phyloP scores from a whole-genome alignment of 805 yeast species.

The Kodamaea kaohsiungensis region DNA sequence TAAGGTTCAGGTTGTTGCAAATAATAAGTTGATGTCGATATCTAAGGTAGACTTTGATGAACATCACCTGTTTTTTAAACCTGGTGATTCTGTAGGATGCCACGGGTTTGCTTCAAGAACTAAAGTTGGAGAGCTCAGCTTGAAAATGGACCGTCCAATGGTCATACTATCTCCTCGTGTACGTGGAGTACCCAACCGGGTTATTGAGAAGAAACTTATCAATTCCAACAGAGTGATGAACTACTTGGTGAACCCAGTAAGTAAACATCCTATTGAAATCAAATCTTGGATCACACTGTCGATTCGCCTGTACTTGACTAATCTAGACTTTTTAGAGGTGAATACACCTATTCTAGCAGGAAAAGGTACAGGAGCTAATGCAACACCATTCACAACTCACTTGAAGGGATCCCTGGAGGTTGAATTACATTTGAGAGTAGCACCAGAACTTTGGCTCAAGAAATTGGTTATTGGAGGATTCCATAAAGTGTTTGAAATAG shows the following conservation, averaged over 20 bases:
- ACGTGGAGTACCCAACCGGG: conserved; percentile 62
- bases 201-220: conserved; percentile 55
- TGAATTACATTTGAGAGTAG: conserved; percentile 71
- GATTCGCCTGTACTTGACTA: conserved; percentile 58
- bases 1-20: conserved; percentile 63
- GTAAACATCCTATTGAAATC: conserved; percentile 47
- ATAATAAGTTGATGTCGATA: conserved; percentile 47
- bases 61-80: conserved; percentile 47
- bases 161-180: conserved; percentile 66
- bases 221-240: conserved; percentile 72
- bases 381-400: conserved; percentile 75
- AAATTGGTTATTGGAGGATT: conserved; percentile 80
- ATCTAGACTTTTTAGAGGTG: conserved; percentile 69
- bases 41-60: conserved; percentile 43
- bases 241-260: conserved; percentile 59
- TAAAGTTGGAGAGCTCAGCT: conserved; percentile 73
- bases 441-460: conserved; percentile 95
- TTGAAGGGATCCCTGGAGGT: conserved; percentile 34
- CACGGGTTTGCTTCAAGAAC: conserved; percentile 76
- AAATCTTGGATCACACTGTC: conserved; percentile 56
- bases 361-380: conserved; percentile 85
- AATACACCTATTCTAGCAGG: conserved; percentile 84
- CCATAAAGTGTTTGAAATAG: conserved; percentile 85
- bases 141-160: conserved; percentile 56
- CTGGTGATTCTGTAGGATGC: conserved; percentile 72